Conservation (phyloP, 1,284 basidiomycete species). For the Kwoniella shivajii region DNA sequence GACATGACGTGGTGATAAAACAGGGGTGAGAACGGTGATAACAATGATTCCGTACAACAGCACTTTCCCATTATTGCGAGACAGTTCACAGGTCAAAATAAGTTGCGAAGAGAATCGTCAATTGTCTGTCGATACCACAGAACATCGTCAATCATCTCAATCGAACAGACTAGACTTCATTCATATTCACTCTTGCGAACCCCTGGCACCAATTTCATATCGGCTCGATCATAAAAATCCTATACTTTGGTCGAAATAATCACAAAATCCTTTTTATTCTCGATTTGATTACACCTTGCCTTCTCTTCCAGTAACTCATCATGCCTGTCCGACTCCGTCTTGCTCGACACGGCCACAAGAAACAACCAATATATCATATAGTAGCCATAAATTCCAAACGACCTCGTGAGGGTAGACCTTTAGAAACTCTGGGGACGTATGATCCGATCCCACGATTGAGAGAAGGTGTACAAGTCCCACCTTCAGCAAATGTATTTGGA, state of each 20-base stretch:
- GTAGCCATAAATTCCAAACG: conserved; percentile 76
- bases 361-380: conserved; percentile 82
- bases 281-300: background rate
- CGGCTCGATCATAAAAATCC: too few species aligned
- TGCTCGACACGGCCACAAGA: conserved; percentile 76
- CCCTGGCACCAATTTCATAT: too few species aligned
- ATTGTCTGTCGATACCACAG: too few species aligned
- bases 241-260: too few species aligned
- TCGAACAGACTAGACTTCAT: too few species aligned
- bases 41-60: too few species aligned
- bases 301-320: background rate
- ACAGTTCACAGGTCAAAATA: too few species aligned
- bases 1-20: background rate
- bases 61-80: too few species aligned
- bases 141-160: too few species aligned
- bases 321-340: conserved; percentile 83
- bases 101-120: too few species aligned
- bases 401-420: conserved; percentile 81
- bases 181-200: too few species aligned
- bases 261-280: background rate
- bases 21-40: too few species aligned
- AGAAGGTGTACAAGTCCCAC: conserved; percentile 25
- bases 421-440: conserved; percentile 86
- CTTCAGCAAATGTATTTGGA: conserved; percentile 49
- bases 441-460: conserved; percentile 63